phyloP scores from a whole-genome alignment of 306 rosid species.

The Sophora flavescens region DNA sequence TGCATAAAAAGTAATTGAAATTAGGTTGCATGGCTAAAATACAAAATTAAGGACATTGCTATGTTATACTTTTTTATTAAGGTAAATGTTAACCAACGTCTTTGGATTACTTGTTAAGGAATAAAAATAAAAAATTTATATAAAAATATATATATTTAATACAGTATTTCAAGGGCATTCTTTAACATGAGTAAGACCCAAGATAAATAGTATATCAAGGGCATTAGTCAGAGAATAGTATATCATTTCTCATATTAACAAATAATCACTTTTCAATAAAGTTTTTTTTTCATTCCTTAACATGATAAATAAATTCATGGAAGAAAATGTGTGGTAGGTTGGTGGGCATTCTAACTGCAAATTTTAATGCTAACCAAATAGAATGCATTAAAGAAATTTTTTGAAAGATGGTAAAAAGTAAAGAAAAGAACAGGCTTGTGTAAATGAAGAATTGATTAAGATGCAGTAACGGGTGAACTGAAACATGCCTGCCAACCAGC shows the following conservation, averaged over 20 bases:
- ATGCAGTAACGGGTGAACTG: constrained; percentile 40
- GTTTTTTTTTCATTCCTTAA: too few relatives aligned
- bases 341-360: constrained; percentile 55
- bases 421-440: not conserved
- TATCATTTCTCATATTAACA: too few relatives aligned
- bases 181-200: too few relatives aligned
- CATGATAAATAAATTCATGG: not conserved
- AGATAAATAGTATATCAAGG: too few relatives aligned
- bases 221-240: too few relatives aligned
- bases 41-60: not conserved
- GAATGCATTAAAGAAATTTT: constrained; percentile 22
- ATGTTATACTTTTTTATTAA: too few relatives aligned
- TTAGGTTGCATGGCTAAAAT: constrained; percentile 43
- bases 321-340: constrained; percentile 50
- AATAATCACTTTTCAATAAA: too few relatives aligned
- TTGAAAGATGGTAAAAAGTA: not conserved
- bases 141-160: too few relatives aligned
- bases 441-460: constrained; percentile 26
- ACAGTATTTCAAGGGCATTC: too few relatives aligned
- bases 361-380: constrained; percentile 45
- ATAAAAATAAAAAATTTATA: too few relatives aligned
- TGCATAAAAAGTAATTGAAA: constrained; percentile 58
- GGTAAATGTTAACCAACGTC: too few relatives aligned
- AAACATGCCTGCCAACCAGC: constrained; percentile 97
- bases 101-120: too few relatives aligned